These are phyloP conservation scores for Mesembryanthemum crystallinum DNA, from an alignment of 148 eudicot species.

Conservation along the genomic window DNA sequence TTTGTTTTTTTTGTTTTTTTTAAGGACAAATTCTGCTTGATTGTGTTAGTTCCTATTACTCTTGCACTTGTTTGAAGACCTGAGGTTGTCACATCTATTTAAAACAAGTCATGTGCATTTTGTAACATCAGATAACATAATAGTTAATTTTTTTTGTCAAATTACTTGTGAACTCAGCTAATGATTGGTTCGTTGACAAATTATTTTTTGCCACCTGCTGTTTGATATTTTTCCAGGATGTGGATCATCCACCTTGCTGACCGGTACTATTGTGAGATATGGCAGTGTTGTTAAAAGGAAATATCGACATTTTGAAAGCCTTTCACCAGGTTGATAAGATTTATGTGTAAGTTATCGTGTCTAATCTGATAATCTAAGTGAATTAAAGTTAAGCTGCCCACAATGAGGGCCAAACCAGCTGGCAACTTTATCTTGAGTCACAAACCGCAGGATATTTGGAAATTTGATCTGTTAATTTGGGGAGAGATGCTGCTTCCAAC, in stretches of 20 bases:
- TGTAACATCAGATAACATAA: conserved; percentile 17
- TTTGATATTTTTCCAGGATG: conserved; percentile 3
- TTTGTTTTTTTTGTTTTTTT: too few species aligned
- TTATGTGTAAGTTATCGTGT: conserved; percentile 13
- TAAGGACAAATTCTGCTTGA: neutral
- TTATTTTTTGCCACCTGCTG: neutral
- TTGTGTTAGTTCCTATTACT: neutral
- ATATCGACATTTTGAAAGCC: conserved; percentile 17
- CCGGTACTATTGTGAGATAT: neutral
- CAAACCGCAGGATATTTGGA: neutral
- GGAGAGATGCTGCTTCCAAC: conserved; percentile 10
- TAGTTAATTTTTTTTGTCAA: conserved; percentile 18
- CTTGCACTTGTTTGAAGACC: neutral
- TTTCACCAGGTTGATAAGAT: conserved; percentile 5
- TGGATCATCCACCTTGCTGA: conserved; percentile 4
- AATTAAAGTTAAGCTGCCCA: conserved; percentile 9
- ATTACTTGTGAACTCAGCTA: conserved; percentile 13
- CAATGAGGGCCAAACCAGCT: conserved; percentile 21
- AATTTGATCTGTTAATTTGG: neutral
- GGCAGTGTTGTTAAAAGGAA: conserved; percentile 12
- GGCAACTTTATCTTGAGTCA: neutral
- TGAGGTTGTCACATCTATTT: conserved; percentile 24
- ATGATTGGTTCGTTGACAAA: conserved; percentile 19
- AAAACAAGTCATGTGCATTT: conserved; percentile 60
- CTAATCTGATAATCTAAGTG: conserved; percentile 13